A percentile compares a stretch with the other conserved stretches of the same genome.
phyloP scores from a whole-genome alignment of 169 alveolate species.

The Plasmodium blacklocki region DNA sequence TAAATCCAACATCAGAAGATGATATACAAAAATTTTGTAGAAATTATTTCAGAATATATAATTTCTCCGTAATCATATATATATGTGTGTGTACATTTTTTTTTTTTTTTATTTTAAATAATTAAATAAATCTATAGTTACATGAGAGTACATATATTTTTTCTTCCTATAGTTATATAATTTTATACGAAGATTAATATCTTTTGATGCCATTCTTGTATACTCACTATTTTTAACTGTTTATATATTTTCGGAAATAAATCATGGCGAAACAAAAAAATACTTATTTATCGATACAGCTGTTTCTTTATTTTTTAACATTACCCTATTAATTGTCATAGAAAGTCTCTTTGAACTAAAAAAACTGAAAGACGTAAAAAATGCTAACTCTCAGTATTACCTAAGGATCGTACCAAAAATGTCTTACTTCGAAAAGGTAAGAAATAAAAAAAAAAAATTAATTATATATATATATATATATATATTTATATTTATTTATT shows the following conservation, averaged over 20 bases:
- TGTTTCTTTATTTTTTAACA: constrained; percentile 37
- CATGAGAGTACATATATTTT: constrained; percentile 10
- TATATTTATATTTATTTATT: too few relatives aligned
- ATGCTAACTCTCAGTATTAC: constrained; percentile 75
- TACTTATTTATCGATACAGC: constrained; percentile 50
- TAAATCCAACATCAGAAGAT: constrained; percentile 76
- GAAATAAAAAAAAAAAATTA: background rate
- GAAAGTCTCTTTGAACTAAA: constrained; percentile 68
- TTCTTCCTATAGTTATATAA: constrained; percentile 49
- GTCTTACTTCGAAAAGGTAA: constrained; percentile 72
- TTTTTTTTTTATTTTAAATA: constrained; percentile 10
- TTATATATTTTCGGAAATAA: constrained; percentile 67
- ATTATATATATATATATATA: too few relatives aligned
- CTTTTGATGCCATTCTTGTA: constrained; percentile 62
- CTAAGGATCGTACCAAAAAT: constrained; percentile 73
- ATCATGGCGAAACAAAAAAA: constrained; percentile 34
- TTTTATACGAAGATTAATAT: constrained; percentile 57
- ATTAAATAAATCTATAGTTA: constrained; percentile 5
- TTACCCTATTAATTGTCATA: constrained; percentile 43
- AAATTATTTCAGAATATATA: constrained; percentile 73
- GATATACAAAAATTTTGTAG: constrained; percentile 74
- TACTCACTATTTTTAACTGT: constrained; percentile 54
- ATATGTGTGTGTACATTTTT: constrained; percentile 10
- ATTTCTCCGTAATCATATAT: constrained; percentile 48
- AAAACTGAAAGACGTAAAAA: constrained; percentile 48